Conservation (phyloP, 805 yeast genomes). For the Teunomyces funiuensis region DNA sequence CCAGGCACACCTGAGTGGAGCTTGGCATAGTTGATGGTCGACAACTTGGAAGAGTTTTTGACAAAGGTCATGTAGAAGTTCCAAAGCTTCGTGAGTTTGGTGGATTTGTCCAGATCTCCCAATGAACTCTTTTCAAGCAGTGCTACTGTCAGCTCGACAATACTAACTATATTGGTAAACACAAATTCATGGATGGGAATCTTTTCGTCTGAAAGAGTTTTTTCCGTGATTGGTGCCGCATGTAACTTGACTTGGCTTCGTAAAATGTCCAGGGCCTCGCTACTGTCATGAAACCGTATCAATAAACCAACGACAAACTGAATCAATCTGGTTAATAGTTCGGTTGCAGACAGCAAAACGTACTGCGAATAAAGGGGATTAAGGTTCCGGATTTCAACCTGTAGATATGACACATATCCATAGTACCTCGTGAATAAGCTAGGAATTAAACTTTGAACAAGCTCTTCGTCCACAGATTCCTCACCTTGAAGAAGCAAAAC, state of each 20-base stretch:
- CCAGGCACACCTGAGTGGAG: slow-evolving; percentile 32
- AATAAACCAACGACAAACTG: slow-evolving; percentile 35
- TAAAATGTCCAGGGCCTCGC: slow-evolving; percentile 7
- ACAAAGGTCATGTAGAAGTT: slow-evolving; percentile 39
- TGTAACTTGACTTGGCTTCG: slow-evolving; percentile 6
- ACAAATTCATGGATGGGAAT: slow-evolving; percentile 11
- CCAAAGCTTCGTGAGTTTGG: slow-evolving; percentile 34
- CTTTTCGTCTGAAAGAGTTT: slow-evolving; percentile 6
- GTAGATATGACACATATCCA: slow-evolving; percentile 11
- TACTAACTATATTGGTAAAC: slow-evolving; percentile 9
- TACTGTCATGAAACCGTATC: slow-evolving; percentile 21
- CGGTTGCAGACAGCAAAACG: slow-evolving; percentile 26
- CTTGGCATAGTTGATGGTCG: slow-evolving; percentile 30
- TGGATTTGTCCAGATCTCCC: slow-evolving; percentile 16
- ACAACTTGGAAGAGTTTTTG: slow-evolving; percentile 28
- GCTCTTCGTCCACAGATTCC: slow-evolving; percentile 19
- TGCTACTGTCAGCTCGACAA: slow-evolving; percentile 13
- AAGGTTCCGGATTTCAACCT: slow-evolving; percentile 1
- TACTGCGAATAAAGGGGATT: slow-evolving; percentile 16
- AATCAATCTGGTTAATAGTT: slow-evolving; percentile 27
- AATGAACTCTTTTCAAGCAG: slow-evolving; percentile 11
- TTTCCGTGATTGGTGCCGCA: slow-evolving; percentile 3
- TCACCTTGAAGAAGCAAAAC: slow-evolving; percentile 37
- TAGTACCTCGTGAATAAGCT: slow-evolving; percentile 15
- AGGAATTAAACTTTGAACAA: slow-evolving; percentile 16